phyloP scores from a whole-genome alignment of 345 rosid species.

The Turnera subulata region DNA sequence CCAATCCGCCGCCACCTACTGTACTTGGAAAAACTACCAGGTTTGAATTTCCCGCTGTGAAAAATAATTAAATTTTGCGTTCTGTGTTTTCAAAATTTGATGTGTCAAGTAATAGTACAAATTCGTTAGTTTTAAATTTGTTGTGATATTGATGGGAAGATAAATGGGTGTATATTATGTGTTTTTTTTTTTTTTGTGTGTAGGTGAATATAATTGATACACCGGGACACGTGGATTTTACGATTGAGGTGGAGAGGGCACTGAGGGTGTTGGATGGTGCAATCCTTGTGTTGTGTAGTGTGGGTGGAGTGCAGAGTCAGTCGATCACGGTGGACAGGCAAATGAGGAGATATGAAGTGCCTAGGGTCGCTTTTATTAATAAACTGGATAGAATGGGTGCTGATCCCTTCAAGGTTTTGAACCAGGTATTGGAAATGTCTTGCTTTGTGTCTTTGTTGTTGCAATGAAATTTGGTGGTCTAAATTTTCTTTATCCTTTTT shows the following conservation, averaged over 20 bases:
- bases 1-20: slow-evolving; percentile 97
- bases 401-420: slow-evolving; percentile 97
- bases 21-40: slow-evolving; percentile 92
- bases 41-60: slow-evolving; percentile 29
- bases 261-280: slow-evolving; percentile 97
- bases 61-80: no score
- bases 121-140: no score
- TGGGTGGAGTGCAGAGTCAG: slow-evolving; percentile 99
- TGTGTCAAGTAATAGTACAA: no score
- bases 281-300: slow-evolving; percentile 88
- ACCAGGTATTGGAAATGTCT: slow-evolving; percentile 46
- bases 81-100: no score
- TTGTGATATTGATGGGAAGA: no score
- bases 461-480: neutral
- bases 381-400: slow-evolving; percentile 99
- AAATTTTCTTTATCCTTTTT: neutral
- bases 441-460: neutral
- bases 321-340: slow-evolving; percentile 98
- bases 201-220: slow-evolving; percentile 95
- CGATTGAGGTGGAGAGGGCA: slow-evolving; percentile 98
- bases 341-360: slow-evolving; percentile 98
- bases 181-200: slow-evolving; percentile 9
- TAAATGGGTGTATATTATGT: no score
- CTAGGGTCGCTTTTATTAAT: slow-evolving; percentile 87
- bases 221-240: slow-evolving; percentile 98